Conservation (phyloP, 345 rosid genomes). For the Odontarrhena argentea region DNA sequence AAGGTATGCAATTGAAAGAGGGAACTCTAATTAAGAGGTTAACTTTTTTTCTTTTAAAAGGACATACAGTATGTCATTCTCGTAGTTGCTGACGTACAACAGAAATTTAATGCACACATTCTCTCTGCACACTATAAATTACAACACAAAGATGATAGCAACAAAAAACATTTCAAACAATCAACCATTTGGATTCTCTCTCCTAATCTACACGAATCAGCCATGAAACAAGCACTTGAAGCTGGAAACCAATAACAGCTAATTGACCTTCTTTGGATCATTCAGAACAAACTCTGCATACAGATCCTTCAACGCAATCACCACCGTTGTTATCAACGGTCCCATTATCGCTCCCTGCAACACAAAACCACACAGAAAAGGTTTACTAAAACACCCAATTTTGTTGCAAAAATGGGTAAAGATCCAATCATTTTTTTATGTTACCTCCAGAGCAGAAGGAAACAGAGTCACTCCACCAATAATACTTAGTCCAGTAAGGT, state of each 20-base stretch:
- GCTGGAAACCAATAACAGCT: not conserved
- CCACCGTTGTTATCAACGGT: conserved; percentile 89
- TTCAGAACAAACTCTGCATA: conserved; percentile 81
- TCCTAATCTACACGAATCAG: conserved; percentile 34
- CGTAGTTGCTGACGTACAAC: not conserved
- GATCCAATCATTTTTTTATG: not conserved
- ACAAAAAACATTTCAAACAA: conserved; percentile 19
- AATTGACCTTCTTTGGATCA: conserved; percentile 55
- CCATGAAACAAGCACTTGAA: not conserved
- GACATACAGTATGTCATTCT: too few relatives aligned
- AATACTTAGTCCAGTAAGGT: conserved; percentile 91
- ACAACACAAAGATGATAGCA: conserved; percentile 17
- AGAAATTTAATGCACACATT: conserved; percentile 22
- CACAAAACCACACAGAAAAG: not conserved
- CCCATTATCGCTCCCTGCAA: conserved; percentile 98
- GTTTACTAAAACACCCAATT: conserved; percentile 16
- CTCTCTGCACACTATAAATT: conserved; percentile 36
- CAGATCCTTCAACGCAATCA: conserved; percentile 87
- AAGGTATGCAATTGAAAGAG: too few relatives aligned
- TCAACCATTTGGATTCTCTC: conserved; percentile 17
- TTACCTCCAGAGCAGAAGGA: conserved; percentile 92
- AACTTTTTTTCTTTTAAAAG: too few relatives aligned
- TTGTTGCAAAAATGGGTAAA: not conserved
- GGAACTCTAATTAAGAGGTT: too few relatives aligned
- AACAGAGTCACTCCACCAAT: conserved; percentile 96